phyloP scores from a whole-genome alignment of 495 filamentous ascomycete species.

The Penicillium fimorum region DNA sequence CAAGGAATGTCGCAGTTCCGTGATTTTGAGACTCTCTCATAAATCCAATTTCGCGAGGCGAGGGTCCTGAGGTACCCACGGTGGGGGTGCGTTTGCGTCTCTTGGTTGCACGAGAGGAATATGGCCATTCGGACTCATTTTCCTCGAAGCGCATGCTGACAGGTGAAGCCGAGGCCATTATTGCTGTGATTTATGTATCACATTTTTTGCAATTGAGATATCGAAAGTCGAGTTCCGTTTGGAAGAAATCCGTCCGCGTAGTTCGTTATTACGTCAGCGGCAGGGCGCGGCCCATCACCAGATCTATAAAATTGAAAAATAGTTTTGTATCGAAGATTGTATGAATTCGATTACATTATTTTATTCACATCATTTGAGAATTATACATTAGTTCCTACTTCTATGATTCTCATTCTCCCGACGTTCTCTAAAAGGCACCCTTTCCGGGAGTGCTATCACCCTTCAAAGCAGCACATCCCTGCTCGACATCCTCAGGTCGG shows the following conservation, averaged over 20 bases:
- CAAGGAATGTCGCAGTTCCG: slow-evolving; percentile 42
- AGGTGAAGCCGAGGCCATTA: slow-evolving; percentile 25
- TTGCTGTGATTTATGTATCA: neutral
- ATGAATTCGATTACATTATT: too few relatives aligned
- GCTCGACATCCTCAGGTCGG: slow-evolving; percentile 1
- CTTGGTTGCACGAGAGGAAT: slow-evolving; percentile 25
- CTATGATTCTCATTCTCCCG: neutral
- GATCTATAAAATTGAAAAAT: neutral
- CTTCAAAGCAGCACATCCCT: slow-evolving; percentile 7
- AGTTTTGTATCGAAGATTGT: too few relatives aligned
- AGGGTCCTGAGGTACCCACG: slow-evolving; percentile 18
- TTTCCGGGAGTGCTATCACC: slow-evolving; percentile 2
- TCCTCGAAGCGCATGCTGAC: slow-evolving; percentile 18
- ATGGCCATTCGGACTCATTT: slow-evolving; percentile 22
- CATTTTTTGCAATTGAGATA: slow-evolving; percentile 3
- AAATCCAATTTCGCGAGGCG: slow-evolving; percentile 39
- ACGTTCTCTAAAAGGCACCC: neutral
- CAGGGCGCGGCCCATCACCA: too few relatives aligned
- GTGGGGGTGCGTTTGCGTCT: slow-evolving; percentile 32
- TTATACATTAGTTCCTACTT: neutral
- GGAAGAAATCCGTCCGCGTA: neutral
- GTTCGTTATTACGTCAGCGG: slow-evolving; percentile 5
- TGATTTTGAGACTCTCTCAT: slow-evolving; percentile 40
- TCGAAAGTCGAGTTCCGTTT: neutral
- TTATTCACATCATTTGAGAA: too few relatives aligned